A percentile compares a stretch with the other conserved stretches of the same genome.
Evolutionary conservation across 164 flowering plant species (phyloP).

Genomic region (Berberis vulgaris): DNA sequence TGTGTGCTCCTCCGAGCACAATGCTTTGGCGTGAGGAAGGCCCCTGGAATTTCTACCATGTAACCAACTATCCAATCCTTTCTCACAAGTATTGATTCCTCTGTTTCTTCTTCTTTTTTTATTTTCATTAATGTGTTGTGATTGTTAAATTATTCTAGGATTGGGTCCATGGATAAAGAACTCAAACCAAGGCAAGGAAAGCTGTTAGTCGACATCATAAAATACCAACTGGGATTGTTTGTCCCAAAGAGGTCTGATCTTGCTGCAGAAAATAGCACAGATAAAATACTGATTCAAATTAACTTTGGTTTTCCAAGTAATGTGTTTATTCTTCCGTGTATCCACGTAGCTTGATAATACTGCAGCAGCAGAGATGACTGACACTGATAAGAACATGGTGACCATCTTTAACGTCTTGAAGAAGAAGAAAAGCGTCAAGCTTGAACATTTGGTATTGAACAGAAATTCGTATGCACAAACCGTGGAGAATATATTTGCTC

Average conservation of each 20-base stretch:
- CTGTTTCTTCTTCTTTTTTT: neutral
- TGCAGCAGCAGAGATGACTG: neutral
- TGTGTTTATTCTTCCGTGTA: neutral
- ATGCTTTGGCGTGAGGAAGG: neutral
- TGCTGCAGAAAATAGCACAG: neutral
- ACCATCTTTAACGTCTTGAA: neutral
- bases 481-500: constrained; percentile 1
- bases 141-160: neutral
- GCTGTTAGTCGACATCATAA: neutral
- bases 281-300: neutral
- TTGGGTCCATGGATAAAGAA: neutral
- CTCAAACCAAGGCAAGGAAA: neutral
- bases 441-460: neutral
- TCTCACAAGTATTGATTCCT: neutral
- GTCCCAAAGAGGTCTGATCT: neutral
- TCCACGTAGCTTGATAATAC: neutral
- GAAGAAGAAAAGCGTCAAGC: neutral
- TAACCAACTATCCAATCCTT: neutral
- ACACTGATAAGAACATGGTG: neutral
- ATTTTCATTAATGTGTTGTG: neutral
- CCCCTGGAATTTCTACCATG: neutral
- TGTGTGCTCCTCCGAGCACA: neutral
- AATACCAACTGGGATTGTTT: neutral
- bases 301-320: neutral
- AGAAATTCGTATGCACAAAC: neutral